These are phyloP conservation scores for Leptosphaerulina australis DNA, from an alignment of 2,329 filamentous ascomycete genomes.

Conservation along the genomic window DNA sequence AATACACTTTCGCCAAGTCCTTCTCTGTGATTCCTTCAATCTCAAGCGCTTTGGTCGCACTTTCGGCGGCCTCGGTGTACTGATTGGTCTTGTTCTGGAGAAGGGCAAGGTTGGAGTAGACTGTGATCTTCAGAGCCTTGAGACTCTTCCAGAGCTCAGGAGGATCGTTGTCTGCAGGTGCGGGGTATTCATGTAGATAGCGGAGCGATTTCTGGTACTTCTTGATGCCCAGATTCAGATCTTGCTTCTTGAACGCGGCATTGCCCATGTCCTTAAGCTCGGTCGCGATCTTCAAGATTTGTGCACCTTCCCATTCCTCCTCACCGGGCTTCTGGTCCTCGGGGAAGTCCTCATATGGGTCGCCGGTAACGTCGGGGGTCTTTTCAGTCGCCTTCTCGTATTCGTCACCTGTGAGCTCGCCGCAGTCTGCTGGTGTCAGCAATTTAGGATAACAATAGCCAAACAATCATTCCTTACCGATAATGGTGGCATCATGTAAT, in stretches of 20 bases:
- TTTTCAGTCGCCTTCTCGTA: constrained; percentile 71
- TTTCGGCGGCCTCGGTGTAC: constrained; percentile 72
- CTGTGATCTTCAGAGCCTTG: constrained; percentile 75
- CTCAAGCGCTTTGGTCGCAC: constrained; percentile 75
- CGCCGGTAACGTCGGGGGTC: constrained; percentile 78
- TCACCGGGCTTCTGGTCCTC: constrained; percentile 71
- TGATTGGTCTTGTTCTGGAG: constrained; percentile 79
- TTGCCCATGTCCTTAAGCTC: constrained; percentile 93
- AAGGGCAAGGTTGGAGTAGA: constrained; percentile 88
- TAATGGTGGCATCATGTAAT: constrained; percentile 69
- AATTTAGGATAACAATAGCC: not conserved
- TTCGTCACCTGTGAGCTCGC: constrained; percentile 76
- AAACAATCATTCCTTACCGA: constrained; percentile 41
- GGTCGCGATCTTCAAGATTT: constrained; percentile 77
- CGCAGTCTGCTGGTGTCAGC: constrained; percentile 67
- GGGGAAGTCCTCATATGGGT: constrained; percentile 94
- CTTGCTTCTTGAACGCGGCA: constrained; percentile 82
- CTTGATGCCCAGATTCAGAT: constrained; percentile 72
- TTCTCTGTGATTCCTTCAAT: constrained; percentile 67
- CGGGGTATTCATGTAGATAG: constrained; percentile 85
- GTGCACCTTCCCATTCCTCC: constrained; percentile 67
- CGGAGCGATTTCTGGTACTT: constrained; percentile 96
- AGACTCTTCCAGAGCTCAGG: constrained; percentile 70
- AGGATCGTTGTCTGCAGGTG: constrained; percentile 70
- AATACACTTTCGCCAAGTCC: constrained; percentile 89